Evolutionary conservation across 2,329 filamentous ascomycete genomes (phyloP).

Genomic region (Zasmidium cellare): DNA sequence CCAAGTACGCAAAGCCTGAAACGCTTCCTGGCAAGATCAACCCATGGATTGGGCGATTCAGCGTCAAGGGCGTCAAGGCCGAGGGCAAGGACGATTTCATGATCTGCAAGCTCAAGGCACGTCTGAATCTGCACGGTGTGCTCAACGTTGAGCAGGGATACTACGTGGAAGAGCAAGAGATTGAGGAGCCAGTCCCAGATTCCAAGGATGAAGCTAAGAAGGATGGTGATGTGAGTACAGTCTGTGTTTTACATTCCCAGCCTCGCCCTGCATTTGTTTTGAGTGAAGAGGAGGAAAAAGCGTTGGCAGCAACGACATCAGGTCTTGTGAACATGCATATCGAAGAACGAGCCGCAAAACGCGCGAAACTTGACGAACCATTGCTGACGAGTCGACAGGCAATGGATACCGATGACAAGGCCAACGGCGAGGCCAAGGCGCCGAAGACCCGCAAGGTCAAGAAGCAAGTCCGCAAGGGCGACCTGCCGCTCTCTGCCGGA

Average conservation of each 20-base stretch:
- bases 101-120: constrained; percentile 99
- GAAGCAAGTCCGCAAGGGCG: constrained; percentile 98
- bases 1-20: constrained; percentile 86
- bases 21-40: constrained; percentile 83
- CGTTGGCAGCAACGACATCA: constrained; percentile 13
- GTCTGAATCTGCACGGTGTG: constrained; percentile 93
- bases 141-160: constrained; percentile 96
- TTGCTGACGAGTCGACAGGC: constrained; percentile 55
- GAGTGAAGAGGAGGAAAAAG: constrained; percentile 22
- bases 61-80: constrained; percentile 94
- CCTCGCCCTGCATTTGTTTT: constrained; percentile 25
- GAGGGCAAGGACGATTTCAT: constrained; percentile 96
- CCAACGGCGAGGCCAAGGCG: constrained; percentile 49
- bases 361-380: constrained; percentile 25
- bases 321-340: constrained; percentile 15
- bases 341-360: constrained; percentile 26
- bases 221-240: constrained; percentile 70
- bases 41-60: constrained; percentile 96
- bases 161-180: constrained; percentile 95
- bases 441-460: constrained; percentile 91
- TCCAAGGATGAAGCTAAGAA: constrained; percentile 57
- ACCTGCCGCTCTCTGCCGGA: constrained; percentile 81
- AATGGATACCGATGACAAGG: constrained; percentile 83
- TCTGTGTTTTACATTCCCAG: constrained; percentile 17
- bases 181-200: constrained; percentile 85